Percentiles rank a stretch among this genome's conserved stretches.
These are phyloP conservation scores for Solanum phureja DNA, from an alignment of 257 asterid genomes.

Conservation along the genomic window DNA sequence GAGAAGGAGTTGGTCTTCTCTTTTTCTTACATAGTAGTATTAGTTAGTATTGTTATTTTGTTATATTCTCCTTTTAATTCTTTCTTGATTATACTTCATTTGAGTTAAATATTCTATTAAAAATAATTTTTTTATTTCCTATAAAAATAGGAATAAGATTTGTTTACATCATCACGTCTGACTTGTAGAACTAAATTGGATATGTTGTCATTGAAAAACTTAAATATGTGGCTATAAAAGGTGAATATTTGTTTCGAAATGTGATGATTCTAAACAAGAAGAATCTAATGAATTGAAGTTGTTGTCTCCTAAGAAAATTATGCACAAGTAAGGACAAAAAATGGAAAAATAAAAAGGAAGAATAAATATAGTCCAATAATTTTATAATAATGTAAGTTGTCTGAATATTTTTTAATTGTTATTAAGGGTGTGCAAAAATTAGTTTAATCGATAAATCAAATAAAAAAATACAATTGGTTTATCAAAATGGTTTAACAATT, in stretches of 20 bases:
- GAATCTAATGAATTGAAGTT: background rate
- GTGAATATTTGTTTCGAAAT: background rate
- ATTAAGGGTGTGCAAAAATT: too few species aligned
- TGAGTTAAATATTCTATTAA: background rate
- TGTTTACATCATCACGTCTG: background rate
- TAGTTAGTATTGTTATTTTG: background rate
- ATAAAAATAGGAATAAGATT: background rate
- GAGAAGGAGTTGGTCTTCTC: background rate
- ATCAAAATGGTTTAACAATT: background rate
- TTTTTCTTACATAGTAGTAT: background rate
- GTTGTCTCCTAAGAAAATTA: background rate
- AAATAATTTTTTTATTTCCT: rapidly evolving
- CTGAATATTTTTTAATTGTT: background rate
- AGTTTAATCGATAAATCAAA: too few species aligned
- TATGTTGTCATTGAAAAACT: background rate
- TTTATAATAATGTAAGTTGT: background rate
- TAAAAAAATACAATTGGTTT: too few species aligned
- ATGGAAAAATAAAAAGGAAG: background rate
- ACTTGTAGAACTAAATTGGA: too few species aligned
- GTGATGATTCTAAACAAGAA: background rate
- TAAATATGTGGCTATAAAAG: background rate
- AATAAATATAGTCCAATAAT: background rate
- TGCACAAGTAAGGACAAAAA: background rate
- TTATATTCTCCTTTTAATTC: background rate
- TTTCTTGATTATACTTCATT: background rate